Base-by-base conservation (phyloP, 164 flowering plant species). In the Magnolia sinica region DNA sequence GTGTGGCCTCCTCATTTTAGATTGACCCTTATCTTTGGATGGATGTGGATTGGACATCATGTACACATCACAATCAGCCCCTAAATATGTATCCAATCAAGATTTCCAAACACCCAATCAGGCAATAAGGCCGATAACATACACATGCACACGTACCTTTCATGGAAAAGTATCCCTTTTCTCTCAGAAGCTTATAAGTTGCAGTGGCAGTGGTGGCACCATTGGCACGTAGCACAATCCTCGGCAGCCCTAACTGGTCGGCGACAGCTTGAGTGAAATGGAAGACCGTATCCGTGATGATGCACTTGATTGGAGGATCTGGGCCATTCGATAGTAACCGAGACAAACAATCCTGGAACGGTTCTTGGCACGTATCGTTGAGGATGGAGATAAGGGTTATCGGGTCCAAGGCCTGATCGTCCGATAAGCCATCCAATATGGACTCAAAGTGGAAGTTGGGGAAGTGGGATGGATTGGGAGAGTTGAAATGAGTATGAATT, bases 401-500 rank as follows among this genome's bases (percentile, higher is more conserved):
- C 5, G 79, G 4, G 51, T 82, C 75, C 2, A 74, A 31, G 1
- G 80, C 75, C 50, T 71, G 3, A 2, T 70, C 59, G 1, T 6
- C 8, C 0, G 76, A 50, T 31, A 84, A 69, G 59, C 63, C 80
- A 13, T 79, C 82, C 1, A 74, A n/a, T 1, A 85, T 74, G 49
- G 74, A 61, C n/a, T 16, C 23, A 65, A 83, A 83, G 50, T 50
- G 58, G 84, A 85, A 83, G 37, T 79, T 63, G 10, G 88, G 87
- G 72, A 78, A 64, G 68, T 70, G 20, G 1, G 68, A 72, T 11
- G 80, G 74, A 64, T 80, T 63, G 1, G 88, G 87, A 37, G 84
- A 68, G 77, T 86, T 84, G 86, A 81, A 83, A 8, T 59, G 58
- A 18, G 88, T 75, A 72, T 89, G 88, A 50, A 81, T 79, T 8